Evolutionary conservation across 2,329 filamentous ascomycete species (phyloP).

Genomic region (Tympanopsis confertula): DNA sequence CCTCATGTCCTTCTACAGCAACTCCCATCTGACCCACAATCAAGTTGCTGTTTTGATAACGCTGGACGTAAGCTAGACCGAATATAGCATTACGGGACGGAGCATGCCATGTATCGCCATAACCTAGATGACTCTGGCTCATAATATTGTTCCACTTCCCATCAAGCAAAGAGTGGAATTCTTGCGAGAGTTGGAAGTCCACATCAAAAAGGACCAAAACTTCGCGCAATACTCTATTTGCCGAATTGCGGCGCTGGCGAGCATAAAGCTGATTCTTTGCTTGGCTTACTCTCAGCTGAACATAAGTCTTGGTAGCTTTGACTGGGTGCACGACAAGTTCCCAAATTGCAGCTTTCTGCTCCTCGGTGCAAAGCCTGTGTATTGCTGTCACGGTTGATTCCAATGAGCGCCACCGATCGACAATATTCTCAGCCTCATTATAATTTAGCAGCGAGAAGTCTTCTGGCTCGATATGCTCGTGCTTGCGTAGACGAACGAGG

Average conservation of each 20-base stretch:
- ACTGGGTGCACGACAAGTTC: conserved; percentile 50
- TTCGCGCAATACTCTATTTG: conserved; percentile 23
- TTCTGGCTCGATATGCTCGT: conserved; percentile 42
- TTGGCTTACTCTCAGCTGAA: conserved; percentile 30
- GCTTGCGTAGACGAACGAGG: conserved; percentile 40
- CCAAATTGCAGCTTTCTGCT: conserved; percentile 41
- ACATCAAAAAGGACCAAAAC: conserved; percentile 22
- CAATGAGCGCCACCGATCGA: conserved; percentile 39
- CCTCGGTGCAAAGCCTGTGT: conserved; percentile 25
- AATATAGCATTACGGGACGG: conserved; percentile 35
- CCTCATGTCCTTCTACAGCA: conserved; percentile 25
- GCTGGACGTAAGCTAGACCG: conserved; percentile 34
- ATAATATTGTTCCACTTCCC: conserved; percentile 27
- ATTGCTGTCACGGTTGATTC: conserved; percentile 29
- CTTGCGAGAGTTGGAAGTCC: conserved; percentile 22
- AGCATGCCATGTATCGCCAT: conserved; percentile 28
- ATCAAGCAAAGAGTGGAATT: conserved; percentile 23
- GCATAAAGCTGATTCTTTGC: conserved; percentile 32
- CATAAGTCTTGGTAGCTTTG: conserved; percentile 41
- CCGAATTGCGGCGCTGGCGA: conserved; percentile 23
- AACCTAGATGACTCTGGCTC: conserved; percentile 27
- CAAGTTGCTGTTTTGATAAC: conserved; percentile 29
- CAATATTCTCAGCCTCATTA: conserved; percentile 41
- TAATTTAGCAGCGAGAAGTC: conserved; percentile 47
- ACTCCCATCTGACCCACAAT: conserved; percentile 35